Evolutionary conservation across 768 basidiomycete species (phyloP).

Genomic region (Amanita brunnescens): DNA sequence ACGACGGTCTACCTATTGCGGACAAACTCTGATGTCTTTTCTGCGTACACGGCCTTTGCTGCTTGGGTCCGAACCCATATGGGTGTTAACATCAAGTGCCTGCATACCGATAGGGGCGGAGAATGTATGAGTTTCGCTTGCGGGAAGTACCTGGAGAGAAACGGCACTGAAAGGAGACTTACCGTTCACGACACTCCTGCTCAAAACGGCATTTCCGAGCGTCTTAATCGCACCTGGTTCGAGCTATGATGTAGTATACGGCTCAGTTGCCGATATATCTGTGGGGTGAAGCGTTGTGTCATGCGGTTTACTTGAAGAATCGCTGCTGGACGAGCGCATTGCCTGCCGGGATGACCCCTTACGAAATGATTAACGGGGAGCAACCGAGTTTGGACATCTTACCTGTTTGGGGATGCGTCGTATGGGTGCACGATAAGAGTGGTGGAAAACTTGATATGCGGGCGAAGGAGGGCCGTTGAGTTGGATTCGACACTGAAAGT

Average conservation of each 20-base stretch:
- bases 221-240: slow-evolving; percentile 18
- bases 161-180: slow-evolving; percentile 22
- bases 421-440: slow-evolving; percentile 21
- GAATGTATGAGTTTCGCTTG: slow-evolving; percentile 18
- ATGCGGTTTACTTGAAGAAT: slow-evolving; percentile 28
- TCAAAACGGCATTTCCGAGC: slow-evolving; percentile 23
- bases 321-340: slow-evolving; percentile 17
- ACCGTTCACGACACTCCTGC: slow-evolving; percentile 25
- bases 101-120: slow-evolving; percentile 17
- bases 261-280: slow-evolving; percentile 14
- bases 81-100: slow-evolving; percentile 18
- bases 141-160: slow-evolving; percentile 15
- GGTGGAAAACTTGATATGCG: slow-evolving; percentile 15
- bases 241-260: slow-evolving; percentile 20
- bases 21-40: slow-evolving; percentile 24
- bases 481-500: slow-evolving; percentile 23
- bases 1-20: slow-evolving; percentile 19
- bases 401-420: slow-evolving; percentile 22
- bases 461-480: slow-evolving; percentile 20
- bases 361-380: slow-evolving; percentile 14
- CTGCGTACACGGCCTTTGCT: slow-evolving; percentile 23
- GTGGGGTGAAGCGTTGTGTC: slow-evolving; percentile 28
- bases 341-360: slow-evolving; percentile 19
- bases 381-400: slow-evolving; percentile 24
- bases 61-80: slow-evolving; percentile 9